These are phyloP conservation scores for Nakazawaea peltata DNA, from an alignment of 805 yeast species.

Conservation along the genomic window DNA sequence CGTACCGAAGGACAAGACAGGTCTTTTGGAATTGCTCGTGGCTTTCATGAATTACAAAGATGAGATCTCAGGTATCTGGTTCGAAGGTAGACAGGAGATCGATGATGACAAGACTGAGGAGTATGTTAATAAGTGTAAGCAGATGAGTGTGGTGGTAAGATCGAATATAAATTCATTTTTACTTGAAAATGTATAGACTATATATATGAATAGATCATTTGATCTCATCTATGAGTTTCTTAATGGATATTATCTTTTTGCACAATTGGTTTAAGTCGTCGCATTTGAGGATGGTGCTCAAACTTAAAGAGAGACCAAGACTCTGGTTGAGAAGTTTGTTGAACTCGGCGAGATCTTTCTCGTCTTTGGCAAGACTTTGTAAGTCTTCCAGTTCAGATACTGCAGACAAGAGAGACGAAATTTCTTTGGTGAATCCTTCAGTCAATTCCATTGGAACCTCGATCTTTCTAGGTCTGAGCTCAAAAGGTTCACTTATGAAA, in stretches of 20 bases:
- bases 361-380: slow-evolving; percentile 12
- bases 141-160: slow-evolving; percentile 33
- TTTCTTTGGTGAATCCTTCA: slow-evolving; percentile 22
- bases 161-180: slow-evolving; percentile 38
- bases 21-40: slow-evolving; percentile 30
- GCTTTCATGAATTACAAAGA: slow-evolving; percentile 48
- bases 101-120: slow-evolving; percentile 26
- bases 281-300: slow-evolving; percentile 32
- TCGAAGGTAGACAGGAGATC: slow-evolving; percentile 25
- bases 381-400: slow-evolving; percentile 1
- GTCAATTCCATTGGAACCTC: slow-evolving; percentile 27
- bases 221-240: slow-evolving; percentile 16
- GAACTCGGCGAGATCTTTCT: slow-evolving; percentile 10
- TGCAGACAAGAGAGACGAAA: slow-evolving; percentile 14
- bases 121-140: slow-evolving; percentile 26
- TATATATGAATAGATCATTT: background rate
- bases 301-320: slow-evolving; percentile 28
- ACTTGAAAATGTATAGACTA: slow-evolving; percentile 11
- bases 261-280: slow-evolving; percentile 21
- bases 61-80: slow-evolving; percentile 56
- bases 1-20: slow-evolving; percentile 10
- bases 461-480: slow-evolving; percentile 37
- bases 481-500: slow-evolving; percentile 57
- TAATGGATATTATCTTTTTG: slow-evolving; percentile 17
- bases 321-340: slow-evolving; percentile 17